These are phyloP conservation scores for Podospora anserina DNA, from an alignment of 495 filamentous ascomycete species.

Conservation along the genomic window DNA sequence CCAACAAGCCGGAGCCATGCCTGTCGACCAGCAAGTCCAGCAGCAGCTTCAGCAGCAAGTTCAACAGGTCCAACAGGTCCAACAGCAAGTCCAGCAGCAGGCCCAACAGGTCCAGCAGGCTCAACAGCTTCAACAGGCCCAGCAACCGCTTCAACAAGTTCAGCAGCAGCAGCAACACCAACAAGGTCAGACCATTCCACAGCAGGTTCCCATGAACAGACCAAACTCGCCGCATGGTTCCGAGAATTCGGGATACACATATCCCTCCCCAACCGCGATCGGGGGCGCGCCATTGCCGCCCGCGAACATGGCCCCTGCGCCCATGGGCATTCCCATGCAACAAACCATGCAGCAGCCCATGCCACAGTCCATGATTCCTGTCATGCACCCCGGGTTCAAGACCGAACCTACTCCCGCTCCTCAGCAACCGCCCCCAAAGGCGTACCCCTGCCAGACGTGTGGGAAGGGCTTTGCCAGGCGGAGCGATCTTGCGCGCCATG, in stretches of 20 bases:
- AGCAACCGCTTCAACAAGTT: constrained; percentile 18
- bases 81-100: constrained; percentile 13
- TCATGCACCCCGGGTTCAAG: constrained; percentile 34
- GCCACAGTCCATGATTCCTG: constrained; percentile 39
- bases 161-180: constrained; percentile 16
- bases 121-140: constrained; percentile 20
- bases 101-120: constrained; percentile 18
- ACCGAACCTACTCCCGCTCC: constrained; percentile 28
- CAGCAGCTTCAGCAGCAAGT: constrained; percentile 13
- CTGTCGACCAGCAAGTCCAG: constrained; percentile 15
- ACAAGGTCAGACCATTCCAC: constrained; percentile 8
- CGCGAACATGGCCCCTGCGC: constrained; percentile 47
- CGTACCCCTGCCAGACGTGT: constrained; percentile 88
- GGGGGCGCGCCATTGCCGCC: constrained; percentile 41
- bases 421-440: constrained; percentile 51
- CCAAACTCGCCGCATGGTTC: constrained; percentile 67
- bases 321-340: constrained; percentile 43
- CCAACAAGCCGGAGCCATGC: constrained; percentile 12
- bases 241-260: constrained; percentile 46
- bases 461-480: constrained; percentile 89
- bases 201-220: constrained; percentile 55
- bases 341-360: constrained; percentile 28
- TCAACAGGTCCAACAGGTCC: constrained; percentile 19
- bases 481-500: constrained; percentile 92
- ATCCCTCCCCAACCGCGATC: constrained; percentile 39